phyloP scores from a whole-genome alignment of 495 filamentous ascomycete species.

The Umbilicaria muhlenbergii region DNA sequence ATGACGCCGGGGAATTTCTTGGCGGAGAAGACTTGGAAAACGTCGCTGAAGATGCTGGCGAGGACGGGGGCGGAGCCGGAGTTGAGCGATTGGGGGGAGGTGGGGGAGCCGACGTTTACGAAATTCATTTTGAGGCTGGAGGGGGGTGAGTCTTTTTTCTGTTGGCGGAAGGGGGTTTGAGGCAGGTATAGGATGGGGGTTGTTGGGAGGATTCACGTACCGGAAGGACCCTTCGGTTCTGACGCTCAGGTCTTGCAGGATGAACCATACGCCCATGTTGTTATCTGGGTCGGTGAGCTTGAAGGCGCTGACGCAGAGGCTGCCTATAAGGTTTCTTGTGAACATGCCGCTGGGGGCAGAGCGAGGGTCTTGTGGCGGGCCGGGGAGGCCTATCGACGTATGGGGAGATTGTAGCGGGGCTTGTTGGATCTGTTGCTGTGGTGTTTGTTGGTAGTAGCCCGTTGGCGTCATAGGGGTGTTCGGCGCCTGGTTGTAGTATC shows the following conservation, averaged over 20 bases:
- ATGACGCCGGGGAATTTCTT: slow-evolving; percentile 98
- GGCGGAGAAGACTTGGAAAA: slow-evolving; percentile 86
- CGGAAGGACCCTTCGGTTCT: slow-evolving; percentile 82
- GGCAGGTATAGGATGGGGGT: slow-evolving; percentile 17
- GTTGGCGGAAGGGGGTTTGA: slow-evolving; percentile 18
- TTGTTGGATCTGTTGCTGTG: slow-evolving; percentile 15
- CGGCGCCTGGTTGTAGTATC: background rate
- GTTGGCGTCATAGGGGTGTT: slow-evolving; percentile 4
- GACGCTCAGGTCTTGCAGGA: slow-evolving; percentile 89
- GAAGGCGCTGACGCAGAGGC: slow-evolving; percentile 79
- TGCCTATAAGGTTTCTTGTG: slow-evolving; percentile 90
- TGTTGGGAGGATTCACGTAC: slow-evolving; percentile 29
- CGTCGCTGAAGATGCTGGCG: slow-evolving; percentile 73
- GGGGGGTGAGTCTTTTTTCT: background rate
- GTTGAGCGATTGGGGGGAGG: slow-evolving; percentile 37
- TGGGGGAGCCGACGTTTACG: slow-evolving; percentile 49
- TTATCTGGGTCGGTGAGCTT: slow-evolving; percentile 67
- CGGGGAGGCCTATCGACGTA: slow-evolving; percentile 12
- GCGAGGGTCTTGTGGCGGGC: slow-evolving; percentile 22
- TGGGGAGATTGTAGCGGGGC: slow-evolving; percentile 20
- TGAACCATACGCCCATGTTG: slow-evolving; percentile 91
- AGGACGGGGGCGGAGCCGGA: slow-evolving; percentile 69
- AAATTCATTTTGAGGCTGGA: slow-evolving; percentile 46
- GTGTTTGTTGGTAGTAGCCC: slow-evolving; percentile 24
- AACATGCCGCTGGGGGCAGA: slow-evolving; percentile 70